Percentiles rank a stretch among this genome's conserved stretches.
These are phyloP conservation scores for Heliosperma pusillum DNA, from an alignment of 148 eudicot genomes.

Conservation along the genomic window DNA sequence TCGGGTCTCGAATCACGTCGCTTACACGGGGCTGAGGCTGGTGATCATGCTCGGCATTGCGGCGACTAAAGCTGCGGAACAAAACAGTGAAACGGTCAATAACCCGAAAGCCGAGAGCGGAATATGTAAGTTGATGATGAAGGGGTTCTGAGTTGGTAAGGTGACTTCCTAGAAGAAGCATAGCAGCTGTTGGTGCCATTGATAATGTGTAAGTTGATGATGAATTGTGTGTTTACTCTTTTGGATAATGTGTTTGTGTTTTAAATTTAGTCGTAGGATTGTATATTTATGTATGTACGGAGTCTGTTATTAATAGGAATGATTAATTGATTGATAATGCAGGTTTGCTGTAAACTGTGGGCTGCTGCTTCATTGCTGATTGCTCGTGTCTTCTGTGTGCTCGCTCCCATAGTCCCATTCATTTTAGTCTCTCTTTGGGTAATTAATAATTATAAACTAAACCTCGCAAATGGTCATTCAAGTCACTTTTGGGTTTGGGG, in stretches of 20 bases:
- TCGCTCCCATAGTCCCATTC: too few relatives aligned
- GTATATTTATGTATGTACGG: neutral
- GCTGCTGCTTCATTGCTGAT: constrained; percentile 13
- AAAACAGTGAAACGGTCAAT: neutral
- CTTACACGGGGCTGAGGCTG: neutral
- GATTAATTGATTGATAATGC: too few relatives aligned
- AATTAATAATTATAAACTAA: too few relatives aligned
- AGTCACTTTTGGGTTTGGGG: too few relatives aligned
- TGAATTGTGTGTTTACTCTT: neutral
- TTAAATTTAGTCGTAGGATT: neutral
- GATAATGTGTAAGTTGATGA: too few relatives aligned
- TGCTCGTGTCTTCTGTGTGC: constrained; percentile 19
- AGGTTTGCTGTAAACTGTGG: constrained; percentile 11
- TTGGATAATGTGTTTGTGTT: neutral
- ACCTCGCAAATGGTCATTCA: too few relatives aligned
- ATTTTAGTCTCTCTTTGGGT: too few relatives aligned
- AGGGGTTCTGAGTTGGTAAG: neutral
- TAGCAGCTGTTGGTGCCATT: constrained; percentile 19
- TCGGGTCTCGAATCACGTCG: neutral
- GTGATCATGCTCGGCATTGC: neutral
- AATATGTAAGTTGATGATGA: neutral
- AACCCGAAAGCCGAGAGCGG: constrained; percentile 1
- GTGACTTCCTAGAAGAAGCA: constrained; percentile 14
- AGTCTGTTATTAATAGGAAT: too few relatives aligned
- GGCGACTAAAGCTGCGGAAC: neutral